Evolutionary conservation across 163 green algal species (phyloP), one percentile per base, ranked within the genome.

Genomic region (Scenedesmus sp.): DNA sequence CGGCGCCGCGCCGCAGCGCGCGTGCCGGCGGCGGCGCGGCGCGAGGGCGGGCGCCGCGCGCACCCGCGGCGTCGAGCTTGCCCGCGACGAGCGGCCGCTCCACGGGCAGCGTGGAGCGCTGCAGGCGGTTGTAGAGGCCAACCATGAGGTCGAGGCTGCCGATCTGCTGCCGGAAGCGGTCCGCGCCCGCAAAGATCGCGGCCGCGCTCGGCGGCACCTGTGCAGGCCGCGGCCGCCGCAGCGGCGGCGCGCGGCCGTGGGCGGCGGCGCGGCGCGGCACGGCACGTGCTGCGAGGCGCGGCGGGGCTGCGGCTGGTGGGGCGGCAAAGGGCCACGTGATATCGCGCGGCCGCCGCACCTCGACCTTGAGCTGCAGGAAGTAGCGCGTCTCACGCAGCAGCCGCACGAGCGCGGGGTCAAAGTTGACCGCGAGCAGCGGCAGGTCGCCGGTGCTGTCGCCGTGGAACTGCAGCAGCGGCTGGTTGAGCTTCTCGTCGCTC

Each of bases 301-400:
- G n/a, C n/a, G n/a, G n/a, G n/a, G n/a, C n/a, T n/a, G n/a, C n/a
- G n/a, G n/a, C n/a, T n/a, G n/a, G n/a, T n/a, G n/a, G n/a, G n/a
- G n/a, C n/a, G n/a, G n/a, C n/a, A n/a, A n/a, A n/a, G n/a, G n/a
- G n/a, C n/a, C n/a, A n/a, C n/a, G n/a, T n/a, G n/a, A n/a, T n/a
- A n/a, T n/a, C n/a, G n/a, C n/a, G n/a, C 39, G 10, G 39, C 39
- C 6, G 39, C 7, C 54, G 33, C 29, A 89, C 85, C 36, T 86
- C 69, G 18, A 87, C 80, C 42, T 87, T 86, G 50, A 97, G 84
- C 28, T 94, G 80, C 72, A 97, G 63, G 75, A 98, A 96, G 85
- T 97, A 96, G 70, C 94, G 94, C 48, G 94, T 94, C 80, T 98
- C 94, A 0, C 90, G 85, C 78, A 97, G 87, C 75, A 97, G 86